phyloP scores from a whole-genome alignment of 208 protist species.

The Trypanosomatidae sp. region DNA sequence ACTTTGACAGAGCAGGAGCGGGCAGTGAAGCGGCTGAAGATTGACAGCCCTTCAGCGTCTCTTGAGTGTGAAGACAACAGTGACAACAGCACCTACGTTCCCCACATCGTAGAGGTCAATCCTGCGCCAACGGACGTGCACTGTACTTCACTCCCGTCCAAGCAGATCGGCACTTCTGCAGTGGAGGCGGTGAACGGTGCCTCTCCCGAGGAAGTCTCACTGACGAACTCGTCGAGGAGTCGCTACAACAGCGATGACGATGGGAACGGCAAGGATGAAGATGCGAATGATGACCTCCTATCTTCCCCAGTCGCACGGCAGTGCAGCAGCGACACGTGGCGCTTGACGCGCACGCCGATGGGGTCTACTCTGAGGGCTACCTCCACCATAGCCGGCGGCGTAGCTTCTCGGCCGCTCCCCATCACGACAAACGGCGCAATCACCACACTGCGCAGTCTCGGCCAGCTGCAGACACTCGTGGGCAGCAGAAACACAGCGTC shows the following conservation, averaged over 20 bases:
- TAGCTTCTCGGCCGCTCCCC: not conserved
- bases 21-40: conserved; percentile 22
- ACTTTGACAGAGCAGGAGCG: conserved; percentile 7
- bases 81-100: not conserved
- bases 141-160: not conserved
- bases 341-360: not conserved
- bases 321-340: not conserved
- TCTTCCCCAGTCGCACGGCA: not conserved
- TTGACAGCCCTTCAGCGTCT: conserved; percentile 24
- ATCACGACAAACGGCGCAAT: conserved; percentile 30
- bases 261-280: not conserved
- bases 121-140: not conserved
- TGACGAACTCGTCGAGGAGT: not conserved
- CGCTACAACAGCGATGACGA: conserved; percentile 1
- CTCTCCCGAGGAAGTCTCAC: not conserved
- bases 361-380: not conserved
- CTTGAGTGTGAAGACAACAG: not conserved
- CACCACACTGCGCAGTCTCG: conserved; percentile 41
- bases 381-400: not conserved
- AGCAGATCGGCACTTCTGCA: not conserved
- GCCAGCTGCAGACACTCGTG: conserved; percentile 37
- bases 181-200: not conserved
- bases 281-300: not conserved
- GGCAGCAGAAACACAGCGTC: conserved; percentile 19
- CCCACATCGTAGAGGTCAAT: not conserved